Base-by-base conservation (phyloP, 2,329 filamentous ascomycete genomes). In the Lasiodiplodia sp. region DNA sequence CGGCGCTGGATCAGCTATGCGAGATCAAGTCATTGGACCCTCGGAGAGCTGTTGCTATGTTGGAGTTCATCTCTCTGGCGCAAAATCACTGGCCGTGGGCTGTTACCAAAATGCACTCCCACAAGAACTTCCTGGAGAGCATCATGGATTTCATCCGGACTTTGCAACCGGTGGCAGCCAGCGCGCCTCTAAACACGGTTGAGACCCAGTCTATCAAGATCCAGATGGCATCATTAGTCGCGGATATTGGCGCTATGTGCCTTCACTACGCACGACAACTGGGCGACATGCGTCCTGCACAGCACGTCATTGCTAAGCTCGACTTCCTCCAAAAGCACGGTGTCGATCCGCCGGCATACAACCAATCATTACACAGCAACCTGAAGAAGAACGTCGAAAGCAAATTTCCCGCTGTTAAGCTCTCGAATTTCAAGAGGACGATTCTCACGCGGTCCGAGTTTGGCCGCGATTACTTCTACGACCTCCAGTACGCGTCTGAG, bases 21-120 rank as follows among this genome's bases (percentile, higher is more conserved):
- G 85, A 85, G 12, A 88, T 97, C 70, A 85, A 87, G 28, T 83
- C 86, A 1, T 78, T 94, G 25, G 85, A 91, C 10, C 85, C 87
- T n/a, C 71, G 73, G 18, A 88, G 93, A 71, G 88, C 90, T 4
- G 82, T 94, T 25, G 89, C 92, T 0, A 89, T 97, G 73, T 85
- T 99, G 18, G 90, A 95, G 73, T 98, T 98, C 77, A 88, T 97
- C 47, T 89, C 92, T 2, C 89, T 92, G 2, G 92, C 95, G 4
- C 94, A 97, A 76, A 96, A 97, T 78, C 92, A 94, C 76, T 98
- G 95, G 95, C 92, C 94, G 1, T 97, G 95, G 93, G 94, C 93
- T 1, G 94, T 96, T 68, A 91, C 92, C 68, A 89, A 91, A 49
- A 83, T 97, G 44, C 88, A 91, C 70, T 90, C 90, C 69, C 92